Evolutionary conservation across 768 basidiomycete species (phyloP).

Genomic region (Vararia minispora): DNA sequence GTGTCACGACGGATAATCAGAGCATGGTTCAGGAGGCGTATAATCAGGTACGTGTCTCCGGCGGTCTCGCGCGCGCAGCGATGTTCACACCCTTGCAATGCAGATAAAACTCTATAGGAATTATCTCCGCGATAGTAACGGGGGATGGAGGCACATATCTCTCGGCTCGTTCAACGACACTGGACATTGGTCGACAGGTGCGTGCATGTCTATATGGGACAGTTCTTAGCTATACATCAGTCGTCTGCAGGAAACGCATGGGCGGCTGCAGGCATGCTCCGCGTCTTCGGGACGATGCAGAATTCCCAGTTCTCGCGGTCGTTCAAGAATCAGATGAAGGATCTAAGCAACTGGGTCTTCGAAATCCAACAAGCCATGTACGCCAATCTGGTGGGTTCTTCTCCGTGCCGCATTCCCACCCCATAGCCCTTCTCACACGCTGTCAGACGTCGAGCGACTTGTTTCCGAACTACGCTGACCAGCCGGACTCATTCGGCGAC

Average conservation of each 20-base stretch:
- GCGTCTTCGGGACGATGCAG: conserved; percentile 67
- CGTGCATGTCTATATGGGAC: too few relatives aligned
- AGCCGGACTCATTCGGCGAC: conserved; percentile 54
- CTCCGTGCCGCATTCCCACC: not conserved
- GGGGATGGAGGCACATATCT: conserved; percentile 71
- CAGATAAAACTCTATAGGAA: conserved; percentile 55
- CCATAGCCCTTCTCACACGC: conserved; percentile 1
- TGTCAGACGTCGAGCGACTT: conserved; percentile 33
- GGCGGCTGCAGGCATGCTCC: conserved; percentile 82
- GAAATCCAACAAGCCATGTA: conserved; percentile 76
- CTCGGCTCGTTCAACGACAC: conserved; percentile 44
- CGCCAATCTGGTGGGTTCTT: conserved; percentile 36
- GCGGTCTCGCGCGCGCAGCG: too few relatives aligned
- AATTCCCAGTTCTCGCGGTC: conserved; percentile 41
- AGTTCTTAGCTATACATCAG: too few relatives aligned
- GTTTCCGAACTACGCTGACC: conserved; percentile 66
- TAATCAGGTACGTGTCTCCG: conserved; percentile 30
- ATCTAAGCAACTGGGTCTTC: conserved; percentile 51
- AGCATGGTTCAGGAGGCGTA: conserved; percentile 54
- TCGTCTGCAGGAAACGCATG: conserved; percentile 63
- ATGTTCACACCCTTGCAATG: not conserved
- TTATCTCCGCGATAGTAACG: conserved; percentile 42
- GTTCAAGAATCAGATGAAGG: conserved; percentile 39
- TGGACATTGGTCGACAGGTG: conserved; percentile 77
- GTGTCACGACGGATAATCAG: conserved; percentile 43